A percentile compares a stretch with the other conserved stretches of the same genome.
phyloP scores from a whole-genome alignment of 2,329 filamentous ascomycete species.

The Trichoderma hamatum region DNA sequence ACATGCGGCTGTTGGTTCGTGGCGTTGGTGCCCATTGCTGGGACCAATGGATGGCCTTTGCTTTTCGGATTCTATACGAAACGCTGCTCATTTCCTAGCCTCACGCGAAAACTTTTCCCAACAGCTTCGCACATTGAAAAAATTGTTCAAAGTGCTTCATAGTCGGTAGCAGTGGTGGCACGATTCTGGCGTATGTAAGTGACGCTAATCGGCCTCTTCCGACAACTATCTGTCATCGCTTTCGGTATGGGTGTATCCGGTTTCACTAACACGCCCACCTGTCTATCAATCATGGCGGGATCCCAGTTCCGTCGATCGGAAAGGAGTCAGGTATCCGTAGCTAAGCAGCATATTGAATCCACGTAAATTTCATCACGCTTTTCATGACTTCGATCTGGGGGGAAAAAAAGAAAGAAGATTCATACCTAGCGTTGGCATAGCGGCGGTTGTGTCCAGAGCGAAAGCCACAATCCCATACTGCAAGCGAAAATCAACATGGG shows the following conservation, averaged over 20 bases:
- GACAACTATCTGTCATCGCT: not conserved
- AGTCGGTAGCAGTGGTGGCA: not conserved
- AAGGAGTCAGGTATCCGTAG: not conserved
- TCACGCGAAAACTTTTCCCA: not conserved
- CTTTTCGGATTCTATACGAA: not conserved
- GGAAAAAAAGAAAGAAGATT: not conserved
- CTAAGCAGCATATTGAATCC: not conserved
- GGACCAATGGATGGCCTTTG: not conserved
- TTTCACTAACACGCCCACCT: conserved; percentile 13
- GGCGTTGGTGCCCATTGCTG: conserved; percentile 11
- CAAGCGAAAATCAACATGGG: not conserved
- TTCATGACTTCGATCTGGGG: not conserved
- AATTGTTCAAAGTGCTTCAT: not conserved
- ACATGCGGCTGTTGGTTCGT: conserved; percentile 7
- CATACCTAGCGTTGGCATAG: not conserved
- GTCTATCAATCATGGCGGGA: not conserved
- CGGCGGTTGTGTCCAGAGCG: not conserved
- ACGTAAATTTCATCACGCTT: not conserved
- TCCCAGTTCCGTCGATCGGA: conserved; percentile 1
- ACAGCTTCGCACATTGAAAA: not conserved
- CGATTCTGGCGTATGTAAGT: not conserved
- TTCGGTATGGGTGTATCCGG: conserved; percentile 11
- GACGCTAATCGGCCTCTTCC: not conserved
- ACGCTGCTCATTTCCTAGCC: not conserved
- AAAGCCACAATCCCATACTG: not conserved